Evolutionary conservation across 352 stramenopile genomes (phyloP), one percentile per base, ranked within the genome.

Genomic region (Pythium phragmitis): DNA sequence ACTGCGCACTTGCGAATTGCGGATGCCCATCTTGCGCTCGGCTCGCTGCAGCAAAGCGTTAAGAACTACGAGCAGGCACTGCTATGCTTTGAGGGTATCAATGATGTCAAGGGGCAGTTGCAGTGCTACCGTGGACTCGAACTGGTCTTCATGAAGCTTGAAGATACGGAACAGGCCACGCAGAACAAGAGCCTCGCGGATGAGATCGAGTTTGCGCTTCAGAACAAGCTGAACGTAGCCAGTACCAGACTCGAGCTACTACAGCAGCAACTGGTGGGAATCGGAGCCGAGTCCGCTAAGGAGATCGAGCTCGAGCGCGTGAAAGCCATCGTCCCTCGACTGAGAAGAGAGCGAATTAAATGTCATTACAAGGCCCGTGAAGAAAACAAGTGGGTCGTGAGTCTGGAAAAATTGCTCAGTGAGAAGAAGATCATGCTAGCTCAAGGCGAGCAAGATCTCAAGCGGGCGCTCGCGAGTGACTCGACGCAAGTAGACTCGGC

Each of bases 391-490:
- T 75, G 84, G 30, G 55, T 76, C 0, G 39, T 53, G 3, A 88
- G 76, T 28, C 69, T 94, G 21, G 71, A 85, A 34, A 81, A 74
- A 19, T 67, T 94, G 1, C 54, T 90, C 0, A 49, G 23, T 0
- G 80, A 92, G 30, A 92, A 94, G 59, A 82, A 77, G 33, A 48
- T 39, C n/a, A 50, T 87, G 16, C 56, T 90, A 3, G 57, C 34
- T n/a, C 78, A 87, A 66, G 82, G 82, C 1, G 80, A 89, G 68
- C 55, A 68, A 5, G 85, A 91, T 53, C 52, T 92, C 6, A 90
- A 90, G 66, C 72, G 80, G 21, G 82, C 82, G 14, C 68, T 88
- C 4, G 79, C 75, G 0, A 89, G 77, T 33, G 82, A 92, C 52
- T 86, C 81, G 1, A 54, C 69, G 3, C 77, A 87, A 53, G 81